These are phyloP conservation scores for Rhizophora apiculata DNA, from an alignment of 345 rosid genomes.

Conservation along the genomic window DNA sequence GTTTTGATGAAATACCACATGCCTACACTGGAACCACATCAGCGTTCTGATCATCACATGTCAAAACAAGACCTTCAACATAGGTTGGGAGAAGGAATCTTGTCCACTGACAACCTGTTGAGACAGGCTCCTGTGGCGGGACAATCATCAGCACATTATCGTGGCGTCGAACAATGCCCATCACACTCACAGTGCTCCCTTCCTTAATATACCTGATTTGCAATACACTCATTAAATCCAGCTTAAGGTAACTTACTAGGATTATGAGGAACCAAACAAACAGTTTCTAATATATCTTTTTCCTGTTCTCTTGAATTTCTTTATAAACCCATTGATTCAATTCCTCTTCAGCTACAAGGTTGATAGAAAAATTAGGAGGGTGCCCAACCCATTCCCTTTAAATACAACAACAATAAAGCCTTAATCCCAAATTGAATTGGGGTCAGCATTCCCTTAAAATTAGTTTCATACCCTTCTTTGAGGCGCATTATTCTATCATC, in stretches of 20 bases:
- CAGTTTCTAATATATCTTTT: background rate
- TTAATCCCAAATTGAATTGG: too few species aligned
- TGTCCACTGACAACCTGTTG: slow-evolving; percentile 78
- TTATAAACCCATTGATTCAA: too few species aligned
- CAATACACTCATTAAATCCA: slow-evolving; percentile 16
- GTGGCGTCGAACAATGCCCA: slow-evolving; percentile 85
- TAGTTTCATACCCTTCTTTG: slow-evolving; percentile 74
- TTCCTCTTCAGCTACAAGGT: too few species aligned
- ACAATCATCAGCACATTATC: slow-evolving; percentile 82
- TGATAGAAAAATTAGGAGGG: too few species aligned
- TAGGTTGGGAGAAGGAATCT: slow-evolving; percentile 71
- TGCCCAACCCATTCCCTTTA: too few species aligned
- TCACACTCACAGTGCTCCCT: slow-evolving; percentile 93
- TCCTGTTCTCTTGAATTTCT: too few species aligned
- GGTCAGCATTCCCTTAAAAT: too few species aligned
- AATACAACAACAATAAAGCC: background rate
- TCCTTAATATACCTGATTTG: slow-evolving; percentile 72
- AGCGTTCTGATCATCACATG: slow-evolving; percentile 57
- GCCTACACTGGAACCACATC: slow-evolving; percentile 83
- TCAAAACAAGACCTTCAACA: slow-evolving; percentile 72
- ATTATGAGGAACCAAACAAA: background rate
- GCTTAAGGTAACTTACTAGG: background rate
- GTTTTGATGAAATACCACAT: background rate
- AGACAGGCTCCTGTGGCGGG: slow-evolving; percentile 60
- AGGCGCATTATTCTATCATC: slow-evolving; percentile 76